Conservation (phyloP, 208 protist genomes). For the Vickermania ingenoplastis region DNA sequence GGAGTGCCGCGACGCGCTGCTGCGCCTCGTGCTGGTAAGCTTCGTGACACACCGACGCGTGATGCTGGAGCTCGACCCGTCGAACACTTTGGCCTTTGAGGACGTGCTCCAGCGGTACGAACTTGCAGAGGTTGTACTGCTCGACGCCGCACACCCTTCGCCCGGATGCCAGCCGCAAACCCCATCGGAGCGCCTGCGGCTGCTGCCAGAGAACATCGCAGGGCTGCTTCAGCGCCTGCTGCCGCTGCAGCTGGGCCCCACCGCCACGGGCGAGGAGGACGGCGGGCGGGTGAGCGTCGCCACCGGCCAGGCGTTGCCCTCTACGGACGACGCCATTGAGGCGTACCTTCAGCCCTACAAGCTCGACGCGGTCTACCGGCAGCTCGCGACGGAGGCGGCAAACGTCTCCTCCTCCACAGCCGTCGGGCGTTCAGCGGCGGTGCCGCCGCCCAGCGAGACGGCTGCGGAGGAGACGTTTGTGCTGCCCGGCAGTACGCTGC, state of each 20-base stretch:
- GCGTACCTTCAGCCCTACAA: constrained; percentile 46
- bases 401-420: not conserved
- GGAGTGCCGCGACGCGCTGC: not conserved
- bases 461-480: constrained; percentile 23
- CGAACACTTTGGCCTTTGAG: constrained; percentile 38
- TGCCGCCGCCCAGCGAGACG: not conserved
- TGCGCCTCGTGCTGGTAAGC: constrained; percentile 54
- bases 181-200: not conserved
- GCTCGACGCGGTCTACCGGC: constrained; percentile 41
- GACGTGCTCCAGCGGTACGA: constrained; percentile 63
- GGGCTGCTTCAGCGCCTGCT: constrained; percentile 32
- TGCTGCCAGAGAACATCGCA: constrained; percentile 32
- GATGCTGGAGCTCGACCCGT: constrained; percentile 4
- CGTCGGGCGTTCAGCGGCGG: not conserved
- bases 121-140: constrained; percentile 64
- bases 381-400: constrained; percentile 6
- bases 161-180: not conserved
- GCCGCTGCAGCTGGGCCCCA: constrained; percentile 65
- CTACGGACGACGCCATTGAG: constrained; percentile 29
- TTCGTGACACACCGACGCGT: constrained; percentile 54
- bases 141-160: constrained; percentile 13
- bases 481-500: constrained; percentile 56
- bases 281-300: constrained; percentile 37
- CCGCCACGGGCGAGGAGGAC: constrained; percentile 63
- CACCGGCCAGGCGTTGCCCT: not conserved